Percentiles rank a stretch among this genome's conserved stretches.
Evolutionary conservation across 2,329 filamentous ascomycete species (phyloP).

Genomic region (Coniochaeta sp.): DNA sequence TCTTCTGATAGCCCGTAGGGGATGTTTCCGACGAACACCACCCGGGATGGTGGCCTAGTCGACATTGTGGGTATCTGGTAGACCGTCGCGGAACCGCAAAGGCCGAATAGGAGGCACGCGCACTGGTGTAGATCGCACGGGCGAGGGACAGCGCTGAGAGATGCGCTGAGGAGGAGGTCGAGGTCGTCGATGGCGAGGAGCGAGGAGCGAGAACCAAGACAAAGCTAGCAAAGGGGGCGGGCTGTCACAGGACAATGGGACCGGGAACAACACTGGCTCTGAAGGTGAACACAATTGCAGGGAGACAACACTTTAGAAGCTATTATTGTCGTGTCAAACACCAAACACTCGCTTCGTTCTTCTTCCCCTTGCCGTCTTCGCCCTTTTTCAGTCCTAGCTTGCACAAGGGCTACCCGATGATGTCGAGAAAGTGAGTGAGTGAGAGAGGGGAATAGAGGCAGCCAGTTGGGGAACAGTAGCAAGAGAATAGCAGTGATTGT

Average conservation of each 20-base stretch:
- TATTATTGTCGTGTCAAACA: background rate
- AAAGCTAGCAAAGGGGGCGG: background rate
- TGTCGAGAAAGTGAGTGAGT: background rate
- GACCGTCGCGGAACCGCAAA: background rate
- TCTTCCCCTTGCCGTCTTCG: background rate
- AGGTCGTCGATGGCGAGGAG: too few species aligned
- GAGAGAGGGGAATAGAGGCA: too few species aligned
- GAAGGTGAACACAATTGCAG: background rate
- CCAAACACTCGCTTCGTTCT: background rate
- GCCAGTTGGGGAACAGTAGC: too few species aligned
- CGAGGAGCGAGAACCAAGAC: background rate
- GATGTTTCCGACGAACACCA: slow-evolving; percentile 82
- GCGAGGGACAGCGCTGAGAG: too few species aligned
- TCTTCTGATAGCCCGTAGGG: slow-evolving; percentile 89
- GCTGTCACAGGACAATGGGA: background rate
- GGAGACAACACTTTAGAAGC: slow-evolving; percentile 1
- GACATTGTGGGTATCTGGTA: slow-evolving; percentile 47
- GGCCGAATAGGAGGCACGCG: background rate
- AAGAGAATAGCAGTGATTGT: too few species aligned
- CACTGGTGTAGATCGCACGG: too few species aligned
- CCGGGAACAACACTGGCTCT: background rate
- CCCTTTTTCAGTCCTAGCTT: background rate
- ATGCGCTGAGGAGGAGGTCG: too few species aligned
- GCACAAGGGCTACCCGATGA: background rate
- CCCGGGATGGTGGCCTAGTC: slow-evolving; percentile 67